Evolutionary conservation across 495 filamentous ascomycete species (phyloP).

Genomic region (Lindgomyces ingoldianus): DNA sequence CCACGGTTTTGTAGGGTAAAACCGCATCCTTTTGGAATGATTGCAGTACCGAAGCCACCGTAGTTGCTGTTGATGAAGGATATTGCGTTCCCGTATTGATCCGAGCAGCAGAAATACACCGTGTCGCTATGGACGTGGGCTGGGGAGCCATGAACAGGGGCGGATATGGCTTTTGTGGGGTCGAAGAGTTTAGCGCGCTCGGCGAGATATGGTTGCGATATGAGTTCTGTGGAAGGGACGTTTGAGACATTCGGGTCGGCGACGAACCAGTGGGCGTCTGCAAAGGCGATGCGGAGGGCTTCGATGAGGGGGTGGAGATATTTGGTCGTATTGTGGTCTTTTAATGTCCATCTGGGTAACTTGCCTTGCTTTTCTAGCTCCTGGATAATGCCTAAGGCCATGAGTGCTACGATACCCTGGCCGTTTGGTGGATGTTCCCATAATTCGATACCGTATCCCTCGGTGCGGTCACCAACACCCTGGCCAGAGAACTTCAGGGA

Average conservation of each 20-base stretch:
- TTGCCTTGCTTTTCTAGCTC: conserved; percentile 71
- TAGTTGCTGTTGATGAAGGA: conserved; percentile 98
- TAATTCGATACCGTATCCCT: conserved; percentile 71
- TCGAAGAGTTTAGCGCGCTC: conserved; percentile 70
- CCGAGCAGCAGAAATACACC: conserved; percentile 87
- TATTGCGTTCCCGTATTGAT: conserved; percentile 80
- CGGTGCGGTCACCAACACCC: conserved; percentile 52
- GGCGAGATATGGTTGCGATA: conserved; percentile 64
- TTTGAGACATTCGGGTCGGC: conserved; percentile 71
- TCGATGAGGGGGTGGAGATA: conserved; percentile 93
- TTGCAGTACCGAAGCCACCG: conserved; percentile 82
- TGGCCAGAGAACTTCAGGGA: conserved; percentile 75
- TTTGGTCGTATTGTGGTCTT: conserved; percentile 70
- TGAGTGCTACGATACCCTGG: conserved; percentile 91
- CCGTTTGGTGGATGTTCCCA: conserved; percentile 99
- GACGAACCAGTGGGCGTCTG: conserved; percentile 87
- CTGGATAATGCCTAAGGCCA: conserved; percentile 89
- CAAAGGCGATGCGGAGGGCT: conserved; percentile 86
- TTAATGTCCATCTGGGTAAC: conserved; percentile 65
- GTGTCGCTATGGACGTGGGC: conserved; percentile 79
- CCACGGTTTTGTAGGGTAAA: conserved; percentile 97
- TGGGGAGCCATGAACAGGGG: conserved; percentile 62
- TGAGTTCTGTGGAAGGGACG: conserved; percentile 65
- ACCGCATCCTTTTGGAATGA: conserved; percentile 79
- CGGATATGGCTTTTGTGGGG: conserved; percentile 56